Conservation (phyloP, 371 early-diverging fungal species). For the Mortierella sp. region DNA sequence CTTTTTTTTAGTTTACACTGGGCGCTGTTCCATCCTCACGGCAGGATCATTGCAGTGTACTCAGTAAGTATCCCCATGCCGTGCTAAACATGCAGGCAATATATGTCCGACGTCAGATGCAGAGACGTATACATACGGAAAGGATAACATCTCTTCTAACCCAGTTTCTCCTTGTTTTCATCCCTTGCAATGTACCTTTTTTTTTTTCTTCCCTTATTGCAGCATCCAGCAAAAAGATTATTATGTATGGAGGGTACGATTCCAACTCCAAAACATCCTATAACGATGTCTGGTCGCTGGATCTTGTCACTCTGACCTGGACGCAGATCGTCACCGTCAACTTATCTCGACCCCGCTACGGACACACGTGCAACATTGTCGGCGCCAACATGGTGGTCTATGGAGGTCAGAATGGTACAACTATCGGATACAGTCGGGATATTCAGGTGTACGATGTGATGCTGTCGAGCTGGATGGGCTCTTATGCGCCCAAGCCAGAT, state of each 20-base stretch:
- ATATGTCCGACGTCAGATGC: background rate
- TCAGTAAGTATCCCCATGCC: slow-evolving; percentile 32
- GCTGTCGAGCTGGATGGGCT: slow-evolving; percentile 18
- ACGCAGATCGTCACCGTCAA: slow-evolving; percentile 17
- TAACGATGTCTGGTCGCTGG: slow-evolving; percentile 40
- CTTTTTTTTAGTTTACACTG: slow-evolving; percentile 22
- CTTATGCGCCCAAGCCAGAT: slow-evolving; percentile 33
- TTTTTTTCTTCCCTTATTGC: background rate
- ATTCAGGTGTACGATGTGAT: slow-evolving; percentile 45
- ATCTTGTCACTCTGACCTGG: slow-evolving; percentile 46
- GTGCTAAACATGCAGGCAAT: background rate
- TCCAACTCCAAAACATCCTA: slow-evolving; percentile 15
- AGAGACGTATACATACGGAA: background rate
- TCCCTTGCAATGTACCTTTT: background rate
- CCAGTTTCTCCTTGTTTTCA: background rate
- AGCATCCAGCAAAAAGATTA: slow-evolving; percentile 41
- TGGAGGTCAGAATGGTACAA: slow-evolving; percentile 22
- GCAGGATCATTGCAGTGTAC: slow-evolving; percentile 49
- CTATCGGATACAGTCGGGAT: slow-evolving; percentile 20
- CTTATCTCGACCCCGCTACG: slow-evolving; percentile 10
- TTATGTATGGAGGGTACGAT: slow-evolving; percentile 45
- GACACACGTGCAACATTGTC: slow-evolving; percentile 41
- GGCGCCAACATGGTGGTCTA: slow-evolving; percentile 54
- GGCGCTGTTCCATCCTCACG: slow-evolving; percentile 31
- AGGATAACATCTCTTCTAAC: too few species aligned